These are phyloP conservation scores for Eucalyptus globulus DNA, from an alignment of 345 rosid genomes.

Conservation along the genomic window DNA sequence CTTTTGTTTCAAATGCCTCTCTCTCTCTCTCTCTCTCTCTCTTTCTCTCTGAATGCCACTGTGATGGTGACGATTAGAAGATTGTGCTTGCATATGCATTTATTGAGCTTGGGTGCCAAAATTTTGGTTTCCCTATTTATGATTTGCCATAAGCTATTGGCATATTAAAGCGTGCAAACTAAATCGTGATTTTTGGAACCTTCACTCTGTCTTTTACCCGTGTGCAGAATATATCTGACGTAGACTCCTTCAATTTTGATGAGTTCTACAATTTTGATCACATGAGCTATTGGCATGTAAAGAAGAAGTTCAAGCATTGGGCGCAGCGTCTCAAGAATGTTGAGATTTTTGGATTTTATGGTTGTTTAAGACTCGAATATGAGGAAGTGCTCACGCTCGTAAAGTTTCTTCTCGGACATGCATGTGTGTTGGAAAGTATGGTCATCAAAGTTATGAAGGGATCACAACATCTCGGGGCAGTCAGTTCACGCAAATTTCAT, in stretches of 20 bases:
- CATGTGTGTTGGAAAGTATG: background rate
- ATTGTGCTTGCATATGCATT: background rate
- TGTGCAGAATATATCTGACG: background rate
- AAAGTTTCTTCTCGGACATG: background rate
- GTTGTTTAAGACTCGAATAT: background rate
- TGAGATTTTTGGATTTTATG: background rate
- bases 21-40: background rate
- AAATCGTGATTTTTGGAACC: background rate
- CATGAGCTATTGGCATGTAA: background rate
- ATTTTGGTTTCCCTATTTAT: background rate
- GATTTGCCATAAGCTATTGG: background rate
- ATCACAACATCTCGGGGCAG: accelerated
- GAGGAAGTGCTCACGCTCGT: background rate
- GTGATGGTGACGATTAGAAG: background rate
- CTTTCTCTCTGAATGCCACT: background rate
- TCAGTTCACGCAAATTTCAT: background rate
- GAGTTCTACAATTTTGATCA: background rate
- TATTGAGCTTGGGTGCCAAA: background rate
- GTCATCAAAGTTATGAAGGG: background rate
- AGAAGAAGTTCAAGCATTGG: background rate
- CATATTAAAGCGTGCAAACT: background rate
- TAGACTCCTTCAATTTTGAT: background rate
- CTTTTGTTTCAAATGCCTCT: background rate
- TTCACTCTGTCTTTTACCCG: background rate
- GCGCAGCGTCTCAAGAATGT: accelerated